These are phyloP conservation scores for Boletus coccyginus DNA, from an alignment of 768 basidiomycete genomes.

Conservation along the genomic window DNA sequence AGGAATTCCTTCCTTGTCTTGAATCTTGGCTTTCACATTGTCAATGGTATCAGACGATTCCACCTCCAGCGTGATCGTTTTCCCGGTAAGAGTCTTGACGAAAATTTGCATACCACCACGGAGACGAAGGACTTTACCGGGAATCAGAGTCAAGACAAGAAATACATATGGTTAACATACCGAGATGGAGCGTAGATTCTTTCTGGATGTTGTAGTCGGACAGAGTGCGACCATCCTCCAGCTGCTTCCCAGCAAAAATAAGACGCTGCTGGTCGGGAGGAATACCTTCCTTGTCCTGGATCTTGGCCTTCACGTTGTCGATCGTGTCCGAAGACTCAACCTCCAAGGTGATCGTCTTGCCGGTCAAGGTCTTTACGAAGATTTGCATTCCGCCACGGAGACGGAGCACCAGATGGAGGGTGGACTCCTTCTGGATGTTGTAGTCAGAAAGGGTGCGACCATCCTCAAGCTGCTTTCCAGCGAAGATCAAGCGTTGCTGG, in stretches of 20 bases:
- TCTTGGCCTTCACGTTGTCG: slow-evolving; percentile 88
- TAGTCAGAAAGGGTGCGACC: slow-evolving; percentile 88
- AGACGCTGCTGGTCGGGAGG: slow-evolving; percentile 88
- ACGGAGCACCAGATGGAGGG: slow-evolving; percentile 83
- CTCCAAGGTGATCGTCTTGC: slow-evolving; percentile 91
- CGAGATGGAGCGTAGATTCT: slow-evolving; percentile 68
- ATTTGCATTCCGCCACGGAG: slow-evolving; percentile 92
- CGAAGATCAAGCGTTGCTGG: slow-evolving; percentile 95
- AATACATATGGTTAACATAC: not conserved
- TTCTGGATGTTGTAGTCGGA: slow-evolving; percentile 93
- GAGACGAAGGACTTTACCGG: slow-evolving; percentile 61
- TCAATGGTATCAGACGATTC: slow-evolving; percentile 94
- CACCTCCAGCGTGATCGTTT: slow-evolving; percentile 91
- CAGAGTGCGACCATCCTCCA: slow-evolving; percentile 87
- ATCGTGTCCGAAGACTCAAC: slow-evolving; percentile 87
- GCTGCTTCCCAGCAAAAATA: slow-evolving; percentile 91
- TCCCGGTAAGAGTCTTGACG: slow-evolving; percentile 84
- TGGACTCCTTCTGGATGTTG: slow-evolving; percentile 95
- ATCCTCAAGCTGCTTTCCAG: slow-evolving; percentile 94
- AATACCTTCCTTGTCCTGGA: slow-evolving; percentile 91
- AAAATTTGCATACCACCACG: slow-evolving; percentile 93
- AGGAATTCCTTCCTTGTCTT: slow-evolving; percentile 81
- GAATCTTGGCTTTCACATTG: slow-evolving; percentile 82
- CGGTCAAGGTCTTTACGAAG: slow-evolving; percentile 79
- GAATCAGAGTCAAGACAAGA: not conserved